Base-by-base conservation (phyloP, 768 basidiomycete genomes). In the Sistotremastrum niveocremeum region DNA sequence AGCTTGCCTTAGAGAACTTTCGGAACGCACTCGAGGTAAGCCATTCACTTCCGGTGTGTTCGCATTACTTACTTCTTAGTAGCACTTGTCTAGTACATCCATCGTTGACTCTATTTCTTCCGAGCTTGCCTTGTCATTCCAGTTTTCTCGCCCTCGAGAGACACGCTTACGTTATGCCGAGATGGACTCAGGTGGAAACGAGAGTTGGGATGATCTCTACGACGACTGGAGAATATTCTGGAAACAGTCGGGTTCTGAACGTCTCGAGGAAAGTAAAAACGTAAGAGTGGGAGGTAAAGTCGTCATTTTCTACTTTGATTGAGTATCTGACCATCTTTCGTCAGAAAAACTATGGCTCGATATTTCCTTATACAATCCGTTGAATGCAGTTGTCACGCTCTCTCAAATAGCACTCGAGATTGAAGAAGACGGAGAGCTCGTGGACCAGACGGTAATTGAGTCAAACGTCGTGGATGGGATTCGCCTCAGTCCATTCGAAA, bases 331-430 rank as follows among this genome's bases (percentile, higher is more conserved):
- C 46, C 42, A 34, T 44, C 42, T 43, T 39, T 38, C 31, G 49
- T 28, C 49, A 89, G 87, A 89, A 60, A 60, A 65, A 2, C 86
- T 89, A 53, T 87, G 80, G 79, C 65, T 88, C 36, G 84, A 89
- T 52, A 52, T 90, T 29, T 68, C 67, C 4, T 42, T 90, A 48
- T 68, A 63, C 41, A 90, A 90, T 57, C 84, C 85, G 11, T 60
- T 90, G 37, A 73, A 83, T 49, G 68, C 81, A 5, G 84, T 85
- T 44, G 68, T 90, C n/a, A 76, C 69, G 43, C 56, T 90, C 28
- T 69, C 76, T 0, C 70, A 80, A 47, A 50, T 88, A 45, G 76
- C 80, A 0, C 59, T 85, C 6, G 47, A 66, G 4, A 68, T 83
- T 4, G 58, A 66, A 51, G 74, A 74, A 46, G 58, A 62, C 65